Evolutionary conservation across 2,329 filamentous ascomycete species (phyloP), one percentile per base, ranked within the genome.

Genomic region (Fusarium illudens): DNA sequence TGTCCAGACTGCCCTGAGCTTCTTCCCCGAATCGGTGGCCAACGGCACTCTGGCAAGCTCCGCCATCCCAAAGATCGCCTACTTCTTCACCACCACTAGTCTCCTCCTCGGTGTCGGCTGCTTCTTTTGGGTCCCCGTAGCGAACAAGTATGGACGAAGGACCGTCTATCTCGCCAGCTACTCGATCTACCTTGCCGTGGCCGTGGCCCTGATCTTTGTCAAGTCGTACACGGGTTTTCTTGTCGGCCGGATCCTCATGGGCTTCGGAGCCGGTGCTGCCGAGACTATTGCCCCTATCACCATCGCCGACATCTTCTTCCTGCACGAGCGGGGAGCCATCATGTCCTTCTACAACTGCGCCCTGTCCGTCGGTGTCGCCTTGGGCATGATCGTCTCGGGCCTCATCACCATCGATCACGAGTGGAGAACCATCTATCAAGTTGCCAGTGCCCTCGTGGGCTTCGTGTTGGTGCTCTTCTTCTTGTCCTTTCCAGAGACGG

Each of bases 401-500:
- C 70, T 86, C 6, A 84, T 87, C 62, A 82, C 83, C 12, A 84
- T 84, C 60, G 64, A 80, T 39, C 76, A 84, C 62, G 56, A 75
- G 29, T 87, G 85, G 84, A 76, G 84, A 25, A 78, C 79, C 34
- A 86, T 87, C 52, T 87, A 87, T 68, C 80, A 84, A 67, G 79
- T 86, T 10, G 81, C 82, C 6, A 74, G 81, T 4, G 84, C 80
- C n/a, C 71, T 88, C 12, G 79, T 88, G 46, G 85, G 83, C 12
- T 65, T 78, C 9, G 76, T 83, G 22, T 81, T 84, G 2, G 53
- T 87, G 1, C 65, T 87, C 3, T 79, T 83, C 8, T 75, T 85
- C 68, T 82, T 88, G 59, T 84, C 83, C 6, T 84, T 88, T 53
- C 86, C 86, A 0, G 86, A 88, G 71, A 88, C 85, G 0, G 80